These are phyloP conservation scores for Fistulinella cinereoalba DNA, from an alignment of 1,284 basidiomycete genomes.

Conservation along the genomic window DNA sequence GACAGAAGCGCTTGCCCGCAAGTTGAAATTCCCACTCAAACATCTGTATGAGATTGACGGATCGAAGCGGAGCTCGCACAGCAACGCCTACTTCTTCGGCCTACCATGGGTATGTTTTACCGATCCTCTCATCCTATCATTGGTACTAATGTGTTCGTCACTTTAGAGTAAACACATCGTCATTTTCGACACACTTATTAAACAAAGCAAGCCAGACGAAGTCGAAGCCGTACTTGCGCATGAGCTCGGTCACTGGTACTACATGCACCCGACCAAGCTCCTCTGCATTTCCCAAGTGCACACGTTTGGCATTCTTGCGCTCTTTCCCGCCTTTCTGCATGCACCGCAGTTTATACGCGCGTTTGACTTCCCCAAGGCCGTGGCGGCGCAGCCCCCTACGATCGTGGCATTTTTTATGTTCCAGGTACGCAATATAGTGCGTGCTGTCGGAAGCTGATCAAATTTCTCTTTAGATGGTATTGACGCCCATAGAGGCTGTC, in stretches of 20 bases:
- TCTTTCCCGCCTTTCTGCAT: slow-evolving; percentile 91
- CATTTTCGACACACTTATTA: slow-evolving; percentile 95
- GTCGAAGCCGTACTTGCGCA: slow-evolving; percentile 91
- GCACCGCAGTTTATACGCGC: slow-evolving; percentile 81
- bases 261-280: slow-evolving; percentile 86
- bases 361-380: slow-evolving; percentile 79
- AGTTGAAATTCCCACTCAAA: slow-evolving; percentile 91
- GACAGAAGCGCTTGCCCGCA: slow-evolving; percentile 72
- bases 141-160: not conserved
- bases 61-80: slow-evolving; percentile 91
- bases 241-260: slow-evolving; percentile 96
- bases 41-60: slow-evolving; percentile 98
- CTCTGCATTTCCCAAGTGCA: slow-evolving; percentile 85
- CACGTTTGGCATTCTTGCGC: slow-evolving; percentile 80
- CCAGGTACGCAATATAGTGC: slow-evolving; percentile 45
- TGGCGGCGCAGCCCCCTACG: slow-evolving; percentile 72
- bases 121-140: not conserved
- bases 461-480: slow-evolving; percentile 56
- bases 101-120: slow-evolving; percentile 73
- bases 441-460: not conserved
- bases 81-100: slow-evolving; percentile 95
- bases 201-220: slow-evolving; percentile 83
- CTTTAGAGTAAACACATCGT: slow-evolving; percentile 86
- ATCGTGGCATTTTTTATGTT: slow-evolving; percentile 89
- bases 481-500: slow-evolving; percentile 80